phyloP scores from a whole-genome alignment of 306 rosid species.

The Malus sieversii region DNA sequence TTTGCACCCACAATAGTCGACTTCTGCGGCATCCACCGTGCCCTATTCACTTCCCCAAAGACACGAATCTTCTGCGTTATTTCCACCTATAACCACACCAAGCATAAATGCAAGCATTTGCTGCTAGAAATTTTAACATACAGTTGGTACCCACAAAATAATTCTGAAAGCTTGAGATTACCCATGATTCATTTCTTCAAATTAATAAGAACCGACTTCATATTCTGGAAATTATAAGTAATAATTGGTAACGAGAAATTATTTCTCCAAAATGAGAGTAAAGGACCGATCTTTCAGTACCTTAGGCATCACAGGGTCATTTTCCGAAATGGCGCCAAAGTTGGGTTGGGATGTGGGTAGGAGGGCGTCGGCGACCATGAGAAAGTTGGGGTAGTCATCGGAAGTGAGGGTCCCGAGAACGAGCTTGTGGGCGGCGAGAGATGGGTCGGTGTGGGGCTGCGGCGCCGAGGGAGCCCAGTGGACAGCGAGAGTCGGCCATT shows the following conservation, averaged over 20 bases:
- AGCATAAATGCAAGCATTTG: no score
- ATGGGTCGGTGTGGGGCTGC: constrained; percentile 35
- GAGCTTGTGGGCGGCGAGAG: constrained; percentile 55
- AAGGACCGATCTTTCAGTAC: constrained; percentile 12
- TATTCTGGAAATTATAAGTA: not conserved
- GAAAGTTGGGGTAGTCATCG: constrained; percentile 53
- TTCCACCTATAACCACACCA: constrained; percentile 42
- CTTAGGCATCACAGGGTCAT: constrained; percentile 46
- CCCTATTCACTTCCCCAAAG: constrained; percentile 91
- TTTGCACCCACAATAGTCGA: constrained; percentile 56
- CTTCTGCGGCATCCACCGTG: constrained; percentile 85
- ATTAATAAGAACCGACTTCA: not conserved
- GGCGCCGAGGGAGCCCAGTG: constrained; percentile 52
- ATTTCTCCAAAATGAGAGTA: not conserved
- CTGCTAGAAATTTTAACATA: constrained; percentile 28
- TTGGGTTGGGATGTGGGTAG: constrained; percentile 45
- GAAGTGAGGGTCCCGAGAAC: constrained; percentile 84
- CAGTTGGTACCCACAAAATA: constrained; percentile 17
- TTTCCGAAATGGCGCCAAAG: constrained; percentile 12
- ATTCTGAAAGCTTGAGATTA: not conserved
- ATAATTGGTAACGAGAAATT: not conserved
- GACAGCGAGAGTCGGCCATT: constrained; percentile 95
- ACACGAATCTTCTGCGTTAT: constrained; percentile 52
- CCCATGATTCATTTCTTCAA: not conserved
- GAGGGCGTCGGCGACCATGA: constrained; percentile 61